Percentiles rank a stretch among this genome's conserved stretches.
Conservation (phyloP, 768 basidiomycete genomes). For the Flagelloscypha sp. region DNA sequence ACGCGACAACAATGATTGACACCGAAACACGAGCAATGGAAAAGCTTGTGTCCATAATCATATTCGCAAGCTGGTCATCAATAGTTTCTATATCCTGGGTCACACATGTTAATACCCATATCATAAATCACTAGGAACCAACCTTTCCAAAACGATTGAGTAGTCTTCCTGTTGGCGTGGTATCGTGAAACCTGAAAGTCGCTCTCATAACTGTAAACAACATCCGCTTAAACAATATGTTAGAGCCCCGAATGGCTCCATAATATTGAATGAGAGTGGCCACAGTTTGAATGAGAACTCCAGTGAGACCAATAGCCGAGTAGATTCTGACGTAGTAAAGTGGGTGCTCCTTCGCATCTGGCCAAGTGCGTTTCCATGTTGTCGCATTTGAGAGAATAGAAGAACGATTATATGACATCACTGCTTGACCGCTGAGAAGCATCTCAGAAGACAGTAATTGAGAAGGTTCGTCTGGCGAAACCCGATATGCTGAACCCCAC, state of each 20-base stretch:
- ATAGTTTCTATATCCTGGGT: conserved; percentile 42
- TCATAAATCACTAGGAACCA: conserved; percentile 1
- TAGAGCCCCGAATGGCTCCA: conserved; percentile 29
- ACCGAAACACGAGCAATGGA: conserved; percentile 45
- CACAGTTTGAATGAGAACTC: conserved; percentile 23
- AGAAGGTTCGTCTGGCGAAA: too few species aligned
- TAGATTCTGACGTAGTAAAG: conserved; percentile 36
- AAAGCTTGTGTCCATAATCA: conserved; percentile 40
- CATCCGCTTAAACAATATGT: conserved; percentile 26
- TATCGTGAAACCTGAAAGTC: conserved; percentile 39
- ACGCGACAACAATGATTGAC: conserved; percentile 36
- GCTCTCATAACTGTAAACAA: conserved; percentile 31
- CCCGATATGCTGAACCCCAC: conserved; percentile 63
- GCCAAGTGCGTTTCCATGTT: too few species aligned
- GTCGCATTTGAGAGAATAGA: too few species aligned
- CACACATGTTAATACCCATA: conserved; percentile 6
- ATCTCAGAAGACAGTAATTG: too few species aligned
- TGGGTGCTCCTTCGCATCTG: conserved; percentile 34
- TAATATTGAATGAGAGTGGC: conserved; percentile 28
- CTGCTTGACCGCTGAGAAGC: too few species aligned
- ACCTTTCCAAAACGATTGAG: conserved; percentile 42
- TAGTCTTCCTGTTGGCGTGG: conserved; percentile 41
- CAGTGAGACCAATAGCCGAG: conserved; percentile 28
- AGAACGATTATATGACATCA: too few species aligned
- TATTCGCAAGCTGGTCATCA: conserved; percentile 31